Evolutionary conservation across 2,329 filamentous ascomycete genomes (phyloP).

Genomic region (Microcyclosporella mali): DNA sequence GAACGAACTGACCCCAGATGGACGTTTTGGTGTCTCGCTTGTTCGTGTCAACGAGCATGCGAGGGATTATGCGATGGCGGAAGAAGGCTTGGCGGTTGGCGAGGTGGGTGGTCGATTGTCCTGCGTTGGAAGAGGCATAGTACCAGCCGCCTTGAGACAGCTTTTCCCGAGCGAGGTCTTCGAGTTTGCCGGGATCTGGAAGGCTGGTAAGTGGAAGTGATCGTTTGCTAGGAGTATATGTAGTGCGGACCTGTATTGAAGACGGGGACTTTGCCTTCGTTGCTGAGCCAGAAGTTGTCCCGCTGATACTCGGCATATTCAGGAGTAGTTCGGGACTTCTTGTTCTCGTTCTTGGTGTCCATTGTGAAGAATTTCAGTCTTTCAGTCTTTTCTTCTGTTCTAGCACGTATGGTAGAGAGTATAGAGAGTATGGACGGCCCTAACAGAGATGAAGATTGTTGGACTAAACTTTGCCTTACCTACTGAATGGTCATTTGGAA

Average conservation of each 20-base stretch:
- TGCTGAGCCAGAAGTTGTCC: constrained; percentile 50
- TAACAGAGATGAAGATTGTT: too few relatives aligned
- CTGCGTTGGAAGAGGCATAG: constrained; percentile 54
- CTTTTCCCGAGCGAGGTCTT: constrained; percentile 51
- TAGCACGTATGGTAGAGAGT: too few relatives aligned
- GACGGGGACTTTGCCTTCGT: constrained; percentile 44
- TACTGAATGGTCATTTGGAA: too few relatives aligned
- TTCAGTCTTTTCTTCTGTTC: neutral
- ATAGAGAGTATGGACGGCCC: too few relatives aligned
- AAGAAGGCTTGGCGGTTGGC: constrained; percentile 60
- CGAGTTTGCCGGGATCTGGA: constrained; percentile 39
- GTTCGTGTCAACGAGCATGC: constrained; percentile 57
- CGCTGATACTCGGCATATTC: constrained; percentile 52
- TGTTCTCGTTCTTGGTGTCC: constrained; percentile 50
- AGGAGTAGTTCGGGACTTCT: constrained; percentile 44
- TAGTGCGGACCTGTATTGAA: constrained; percentile 50
- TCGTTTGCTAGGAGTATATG: neutral
- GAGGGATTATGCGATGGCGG: constrained; percentile 56
- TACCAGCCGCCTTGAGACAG: constrained; percentile 55
- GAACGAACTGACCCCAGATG: too few relatives aligned
- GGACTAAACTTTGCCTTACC: too few relatives aligned
- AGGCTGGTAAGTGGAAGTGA: neutral
- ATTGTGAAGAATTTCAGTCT: constrained; percentile 19
- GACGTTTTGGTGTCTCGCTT: constrained; percentile 50
- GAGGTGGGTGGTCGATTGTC: constrained; percentile 47